Evolutionary conservation across 108 stramenopile species (phyloP), one percentile per base, ranked within the genome.

Genomic region (Pseudonitzschia multistriata): DNA sequence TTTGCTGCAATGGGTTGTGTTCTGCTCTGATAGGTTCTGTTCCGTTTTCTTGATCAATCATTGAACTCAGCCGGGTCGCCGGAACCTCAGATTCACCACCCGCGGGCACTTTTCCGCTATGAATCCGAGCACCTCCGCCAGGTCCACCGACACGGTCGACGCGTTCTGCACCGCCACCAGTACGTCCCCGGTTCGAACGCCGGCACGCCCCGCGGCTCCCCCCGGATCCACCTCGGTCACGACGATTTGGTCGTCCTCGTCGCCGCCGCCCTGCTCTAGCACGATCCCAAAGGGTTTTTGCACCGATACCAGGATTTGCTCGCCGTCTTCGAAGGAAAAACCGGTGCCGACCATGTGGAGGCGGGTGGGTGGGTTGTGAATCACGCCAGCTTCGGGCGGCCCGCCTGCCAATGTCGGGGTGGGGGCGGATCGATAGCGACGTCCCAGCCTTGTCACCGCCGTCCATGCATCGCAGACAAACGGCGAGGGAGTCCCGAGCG

Each of bases 231-330:
- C 62, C 19, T 79, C 78, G 25, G 72, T 49, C 21, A 81, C 85
- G 6, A 60, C 50, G 21, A 52, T 52, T 59, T 5, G 14, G 31
- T 30, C 57, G 33, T 30, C 31, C 10, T 57, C 22, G n/a, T 4
- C n/a, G 22, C 29, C 54, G n/a, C 42, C 42, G 1, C 50, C 79
- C 77, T 86, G 80, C 66, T 86, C 82, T 25, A 86, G 56, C 27
- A 86, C 56, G 11, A 83, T 73, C 45, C 85, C 85, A 25, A 86
- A 45, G 19, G 85, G 85, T 56, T 81, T 83, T 72, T 86, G 85
- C 13, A 75, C 75, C 10, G 80, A 81, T 15, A 86, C 79, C 57
- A 86, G 60, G 5, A 86, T 62, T 62, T 86, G 85, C 24, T 83
- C 78, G 25, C 83, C 85, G 49, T 86, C 85, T 13, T 57, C 50